Conservation (phyloP, 2,329 filamentous ascomycete species). For the Gliomastix tumulicola region DNA sequence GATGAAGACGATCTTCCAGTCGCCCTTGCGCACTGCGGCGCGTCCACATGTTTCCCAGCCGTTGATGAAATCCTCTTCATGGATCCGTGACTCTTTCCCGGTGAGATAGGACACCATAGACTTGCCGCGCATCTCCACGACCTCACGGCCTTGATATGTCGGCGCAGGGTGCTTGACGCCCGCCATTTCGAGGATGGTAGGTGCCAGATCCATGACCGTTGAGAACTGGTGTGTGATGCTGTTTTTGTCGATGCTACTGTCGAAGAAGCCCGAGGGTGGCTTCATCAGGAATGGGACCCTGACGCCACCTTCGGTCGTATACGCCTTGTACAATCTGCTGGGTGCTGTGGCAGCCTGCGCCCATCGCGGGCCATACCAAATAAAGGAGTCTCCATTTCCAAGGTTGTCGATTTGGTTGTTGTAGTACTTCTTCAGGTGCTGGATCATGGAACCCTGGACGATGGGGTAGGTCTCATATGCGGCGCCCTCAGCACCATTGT, state of each 20-base stretch:
- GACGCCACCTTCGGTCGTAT: conserved; percentile 30
- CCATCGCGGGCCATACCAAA: conserved; percentile 55
- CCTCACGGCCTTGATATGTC: conserved; percentile 31
- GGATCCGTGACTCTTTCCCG: conserved; percentile 26
- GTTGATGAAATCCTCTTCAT: conserved; percentile 40
- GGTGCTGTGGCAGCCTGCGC: conserved; percentile 33
- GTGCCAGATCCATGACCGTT: conserved; percentile 43
- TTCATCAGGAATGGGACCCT: conserved; percentile 42
- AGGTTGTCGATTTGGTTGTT: conserved; percentile 45
- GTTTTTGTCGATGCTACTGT: conserved; percentile 36
- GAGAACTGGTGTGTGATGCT: conserved; percentile 18
- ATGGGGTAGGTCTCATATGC: conserved; percentile 52
- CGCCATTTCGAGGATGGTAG: conserved; percentile 38
- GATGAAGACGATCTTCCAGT: conserved; percentile 23
- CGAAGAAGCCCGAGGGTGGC: conserved; percentile 31
- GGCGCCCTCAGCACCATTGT: conserved; percentile 48
- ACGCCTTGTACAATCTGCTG: conserved; percentile 36
- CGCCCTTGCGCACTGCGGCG: conserved; percentile 22
- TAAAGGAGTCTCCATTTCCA: conserved; percentile 47
- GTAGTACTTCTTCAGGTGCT: conserved; percentile 30
- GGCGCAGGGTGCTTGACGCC: conserved; percentile 26
- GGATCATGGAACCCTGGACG: conserved; percentile 21
- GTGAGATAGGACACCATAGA: conserved; percentile 33
- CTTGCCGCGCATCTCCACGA: conserved; percentile 43
- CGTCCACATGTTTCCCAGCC: conserved; percentile 40